Evolutionary conservation across 495 filamentous ascomycete genomes (phyloP).

Genomic region (Penicillium roqueforti): DNA sequence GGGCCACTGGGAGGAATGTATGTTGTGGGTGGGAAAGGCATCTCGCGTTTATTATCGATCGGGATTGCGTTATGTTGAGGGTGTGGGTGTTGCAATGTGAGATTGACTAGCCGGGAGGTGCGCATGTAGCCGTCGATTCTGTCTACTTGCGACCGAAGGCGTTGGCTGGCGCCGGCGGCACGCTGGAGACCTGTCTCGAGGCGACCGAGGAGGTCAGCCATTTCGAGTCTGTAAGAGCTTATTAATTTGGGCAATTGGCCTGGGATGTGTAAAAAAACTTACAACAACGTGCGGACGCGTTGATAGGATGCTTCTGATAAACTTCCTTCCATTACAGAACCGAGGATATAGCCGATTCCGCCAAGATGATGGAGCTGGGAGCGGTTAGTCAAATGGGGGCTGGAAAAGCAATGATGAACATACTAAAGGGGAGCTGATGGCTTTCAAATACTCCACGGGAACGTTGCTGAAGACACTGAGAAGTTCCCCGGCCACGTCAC

Average conservation of each 20-base stretch:
- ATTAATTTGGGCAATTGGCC: background rate
- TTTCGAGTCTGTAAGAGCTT: slow-evolving; percentile 25
- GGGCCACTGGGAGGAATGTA: slow-evolving; percentile 5
- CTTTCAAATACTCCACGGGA: slow-evolving; percentile 41
- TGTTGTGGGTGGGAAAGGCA: slow-evolving; percentile 10
- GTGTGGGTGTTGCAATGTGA: slow-evolving; percentile 12
- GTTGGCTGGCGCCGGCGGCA: slow-evolving; percentile 36
- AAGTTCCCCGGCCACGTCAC: slow-evolving; percentile 45
- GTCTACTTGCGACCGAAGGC: slow-evolving; percentile 40
- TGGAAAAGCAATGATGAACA: background rate
- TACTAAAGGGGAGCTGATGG: slow-evolving; percentile 48
- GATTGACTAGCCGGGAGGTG: slow-evolving; percentile 24
- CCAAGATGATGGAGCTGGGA: slow-evolving; percentile 43
- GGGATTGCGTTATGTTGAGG: slow-evolving; percentile 3
- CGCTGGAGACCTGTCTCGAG: slow-evolving; percentile 41
- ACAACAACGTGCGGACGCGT: slow-evolving; percentile 42
- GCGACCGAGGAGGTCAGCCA: slow-evolving; percentile 46
- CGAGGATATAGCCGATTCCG: slow-evolving; percentile 48
- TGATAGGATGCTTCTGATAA: slow-evolving; percentile 44
- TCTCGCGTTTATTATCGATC: slow-evolving; percentile 11
- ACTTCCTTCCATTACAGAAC: slow-evolving; percentile 46
- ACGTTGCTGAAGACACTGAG: slow-evolving; percentile 43
- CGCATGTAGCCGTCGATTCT: slow-evolving; percentile 49
- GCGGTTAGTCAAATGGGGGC: background rate
- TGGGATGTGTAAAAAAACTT: slow-evolving; percentile 2